Evolutionary conservation across 2,329 filamentous ascomycete species (phyloP), one percentile per base, ranked within the genome.

Genomic region (Drechslera avenae): DNA sequence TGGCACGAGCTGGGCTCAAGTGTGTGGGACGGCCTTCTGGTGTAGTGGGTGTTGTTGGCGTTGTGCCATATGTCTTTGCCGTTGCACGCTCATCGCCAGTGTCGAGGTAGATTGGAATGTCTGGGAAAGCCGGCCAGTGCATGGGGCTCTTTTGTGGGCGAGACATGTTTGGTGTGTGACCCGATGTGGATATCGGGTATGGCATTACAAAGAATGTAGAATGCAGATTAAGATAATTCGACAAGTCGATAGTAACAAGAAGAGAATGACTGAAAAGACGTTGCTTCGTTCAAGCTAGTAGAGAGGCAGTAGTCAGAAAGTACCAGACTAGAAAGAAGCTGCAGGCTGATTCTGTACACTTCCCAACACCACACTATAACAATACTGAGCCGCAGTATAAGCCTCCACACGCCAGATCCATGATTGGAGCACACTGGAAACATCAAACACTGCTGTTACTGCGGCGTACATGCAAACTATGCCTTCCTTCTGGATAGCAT

Each of bases 91-190:
- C 54, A 23, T 67, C 59, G 2, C 48, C 40, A 0, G 63, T 55
- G 8, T 67, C 65, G 3, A 67, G 60, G 16, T 60, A 67, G 3
- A 67, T 67, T 0, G 65, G 65, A 12, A 68, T 65, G 3, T 56
- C 57, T 1, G 64, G 59, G n/a, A 56, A 66, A 0, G 51, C 5
- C 3, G 65, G 56, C 64, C 61, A 66, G 10, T 50, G 46, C 33
- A 54, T 59, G 0, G 56, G 49, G n/a, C 54, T 59, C 0, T 31
- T 19, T 1, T 36, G 35, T 28, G 55, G 18, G 4, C 31, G 53
- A n/a, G 55, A 37, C 54, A 49, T 45, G 13, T 42, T 31, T 1
- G 52, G 39, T 1, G 31, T 43, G 18, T 47, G 28, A 8, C 46
- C 45, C 7, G 56, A 36, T 5, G 43, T 49, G 9, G 46, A 52